Conservation (phyloP, 148 eudicot species). For the Rhododendron kiyosumense region DNA sequence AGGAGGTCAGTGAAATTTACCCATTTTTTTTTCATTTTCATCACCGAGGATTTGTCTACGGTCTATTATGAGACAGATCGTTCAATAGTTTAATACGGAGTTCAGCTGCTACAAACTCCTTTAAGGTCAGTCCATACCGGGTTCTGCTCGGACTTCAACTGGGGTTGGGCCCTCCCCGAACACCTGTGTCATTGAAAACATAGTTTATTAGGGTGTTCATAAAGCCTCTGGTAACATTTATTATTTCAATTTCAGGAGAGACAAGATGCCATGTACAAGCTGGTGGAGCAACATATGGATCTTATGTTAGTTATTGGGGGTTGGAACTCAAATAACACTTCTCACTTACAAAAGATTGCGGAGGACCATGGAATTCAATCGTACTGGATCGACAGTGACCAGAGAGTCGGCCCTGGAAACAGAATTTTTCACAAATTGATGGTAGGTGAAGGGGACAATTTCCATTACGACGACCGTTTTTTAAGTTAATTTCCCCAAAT, state of each 20-base stretch:
- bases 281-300: slow-evolving; percentile 72
- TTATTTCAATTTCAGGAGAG: slow-evolving; percentile 51
- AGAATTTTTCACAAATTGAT: slow-evolving; percentile 61
- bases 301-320: slow-evolving; percentile 96
- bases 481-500: background rate
- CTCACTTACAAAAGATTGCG: slow-evolving; percentile 85
- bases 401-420: slow-evolving; percentile 91
- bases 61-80: too few relatives aligned
- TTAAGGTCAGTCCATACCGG: background rate
- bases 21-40: background rate
- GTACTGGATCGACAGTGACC: slow-evolving; percentile 88
- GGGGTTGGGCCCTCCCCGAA: too few relatives aligned
- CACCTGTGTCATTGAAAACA: too few relatives aligned
- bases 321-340: slow-evolving; percentile 96
- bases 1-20: too few relatives aligned
- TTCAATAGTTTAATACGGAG: background rate
- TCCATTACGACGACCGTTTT: background rate
- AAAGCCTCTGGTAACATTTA: background rate
- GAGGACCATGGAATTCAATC: slow-evolving; percentile 91
- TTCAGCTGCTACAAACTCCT: too few relatives aligned
- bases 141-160: background rate
- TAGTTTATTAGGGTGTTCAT: background rate
- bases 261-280: slow-evolving; percentile 97
- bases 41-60: background rate
- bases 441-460: slow-evolving; percentile 30